A percentile compares a stretch with the other conserved stretches of the same genome.
phyloP scores from a whole-genome alignment of 768 basidiomycete species.

The Dacryopinax primogenitus region DNA sequence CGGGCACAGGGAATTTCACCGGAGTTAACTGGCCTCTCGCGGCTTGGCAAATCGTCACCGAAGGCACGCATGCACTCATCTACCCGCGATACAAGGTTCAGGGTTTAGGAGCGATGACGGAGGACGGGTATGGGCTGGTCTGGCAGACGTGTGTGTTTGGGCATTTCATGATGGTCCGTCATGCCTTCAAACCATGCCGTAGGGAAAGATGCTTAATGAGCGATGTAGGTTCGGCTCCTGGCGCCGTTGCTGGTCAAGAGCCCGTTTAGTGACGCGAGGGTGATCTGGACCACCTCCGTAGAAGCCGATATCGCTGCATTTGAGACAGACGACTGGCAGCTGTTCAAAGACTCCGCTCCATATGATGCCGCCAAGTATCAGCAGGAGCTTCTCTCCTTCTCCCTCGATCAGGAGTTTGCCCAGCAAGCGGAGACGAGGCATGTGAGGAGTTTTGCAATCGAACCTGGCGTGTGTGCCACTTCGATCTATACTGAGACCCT shows the following conservation, averaged over 20 bases:
- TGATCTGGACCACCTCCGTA: slow-evolving; percentile 70
- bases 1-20: slow-evolving; percentile 51
- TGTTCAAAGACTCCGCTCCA: neutral
- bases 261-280: slow-evolving; percentile 37
- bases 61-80: slow-evolving; percentile 39
- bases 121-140: slow-evolving; percentile 61
- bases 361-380: neutral
- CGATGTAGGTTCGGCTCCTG: slow-evolving; percentile 48
- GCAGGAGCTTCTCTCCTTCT: neutral
- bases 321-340: neutral
- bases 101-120: slow-evolving; percentile 42
- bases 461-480: neutral
- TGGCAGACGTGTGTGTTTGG: slow-evolving; percentile 82
- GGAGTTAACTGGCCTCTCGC: slow-evolving; percentile 40
- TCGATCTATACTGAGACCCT: slow-evolving; percentile 2
- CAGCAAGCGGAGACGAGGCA: neutral
- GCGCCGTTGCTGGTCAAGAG: slow-evolving; percentile 35
- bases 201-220: slow-evolving; percentile 10
- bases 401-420: neutral
- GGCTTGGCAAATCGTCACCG: slow-evolving; percentile 36
- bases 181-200: neutral
- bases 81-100: slow-evolving; percentile 48
- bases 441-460: neutral
- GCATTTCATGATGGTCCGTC: slow-evolving; percentile 61
- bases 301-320: slow-evolving; percentile 31